Evolutionary conservation across 805 yeast genomes (phyloP), one percentile per base, ranked within the genome.

Genomic region (Saturnispora hagleri): DNA sequence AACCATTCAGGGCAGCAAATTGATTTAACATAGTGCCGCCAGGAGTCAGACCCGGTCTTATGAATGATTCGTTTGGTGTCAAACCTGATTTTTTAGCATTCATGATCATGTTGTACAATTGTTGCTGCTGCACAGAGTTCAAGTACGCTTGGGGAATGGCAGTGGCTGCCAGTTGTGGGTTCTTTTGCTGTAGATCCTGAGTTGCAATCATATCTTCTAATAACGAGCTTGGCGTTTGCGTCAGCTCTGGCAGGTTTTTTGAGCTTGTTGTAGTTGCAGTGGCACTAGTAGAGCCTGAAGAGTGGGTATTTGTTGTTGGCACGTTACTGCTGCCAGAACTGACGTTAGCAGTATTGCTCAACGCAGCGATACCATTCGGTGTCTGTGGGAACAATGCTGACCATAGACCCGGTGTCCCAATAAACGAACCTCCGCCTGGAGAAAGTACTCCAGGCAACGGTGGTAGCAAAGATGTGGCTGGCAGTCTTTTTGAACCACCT

Each of bases 31-130:
- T 15, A n/a, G 38, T 50, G 9, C 52, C 52, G 2, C 82, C 86
- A 0, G 90, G 90, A 0, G 90, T 82, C 27, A 84, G 63, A 0
- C 93, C 91, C 0, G 86, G 73, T 57, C 95, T 73, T 47, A 87
- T 58, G 47, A 81, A 76, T 5, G 88, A 78, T 62, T 86, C 95
- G 64, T 82, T 85, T 3, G 93, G 93, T 0, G 89, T 83, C 45
- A 87, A 69, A 0, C 89, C 91, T 0, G 86, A 64, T 55, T 79
- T 71, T 36, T 70, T 62, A 20, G 66, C 60, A 55, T 60, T 64
- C 51, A 57, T 53, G 13, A 65, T 56, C 55, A 58, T 52, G 27
- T 53, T 56, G 31, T 50, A 53, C 26, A 64, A 41, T 33, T 63
- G 55, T 31, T 59, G 64, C 24, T 54, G 58, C 51, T 57, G 60